These are phyloP conservation scores for Monosporascus sp. DNA, from an alignment of 2,329 filamentous ascomycete species.

Conservation along the genomic window DNA sequence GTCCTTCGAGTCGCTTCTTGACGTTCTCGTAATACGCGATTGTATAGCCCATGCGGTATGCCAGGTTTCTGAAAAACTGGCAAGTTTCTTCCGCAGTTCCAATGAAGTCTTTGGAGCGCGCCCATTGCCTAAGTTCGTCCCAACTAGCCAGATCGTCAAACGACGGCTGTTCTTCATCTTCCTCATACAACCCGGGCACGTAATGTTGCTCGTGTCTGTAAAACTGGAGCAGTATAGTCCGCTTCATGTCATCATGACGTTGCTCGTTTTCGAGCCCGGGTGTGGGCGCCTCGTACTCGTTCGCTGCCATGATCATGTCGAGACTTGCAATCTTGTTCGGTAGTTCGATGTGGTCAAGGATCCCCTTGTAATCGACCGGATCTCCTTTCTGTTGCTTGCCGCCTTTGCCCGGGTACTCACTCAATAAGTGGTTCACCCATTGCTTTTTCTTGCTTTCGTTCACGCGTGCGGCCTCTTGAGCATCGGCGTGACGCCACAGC, in stretches of 20 bases:
- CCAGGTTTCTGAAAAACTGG: slow-evolving; percentile 30
- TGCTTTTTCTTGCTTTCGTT: slow-evolving; percentile 1
- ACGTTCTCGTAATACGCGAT: slow-evolving; percentile 19
- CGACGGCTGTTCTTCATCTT: slow-evolving; percentile 13
- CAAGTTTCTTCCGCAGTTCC: slow-evolving; percentile 19
- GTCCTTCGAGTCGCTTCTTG: slow-evolving; percentile 10
- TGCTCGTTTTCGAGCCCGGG: too few relatives aligned
- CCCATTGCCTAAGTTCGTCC: slow-evolving; percentile 12
- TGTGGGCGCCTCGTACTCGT: too few relatives aligned
- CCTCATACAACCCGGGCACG: not conserved
- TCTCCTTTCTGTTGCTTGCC: too few relatives aligned
- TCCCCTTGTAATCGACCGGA: too few relatives aligned
- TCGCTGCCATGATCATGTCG: too few relatives aligned
- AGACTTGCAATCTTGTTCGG: too few relatives aligned
- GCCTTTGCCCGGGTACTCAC: not conserved
- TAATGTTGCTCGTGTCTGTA: not conserved
- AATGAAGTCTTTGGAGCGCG: slow-evolving; percentile 2
- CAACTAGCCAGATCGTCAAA: slow-evolving; percentile 22
- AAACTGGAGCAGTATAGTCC: not conserved
- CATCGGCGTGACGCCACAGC: slow-evolving; percentile 20
- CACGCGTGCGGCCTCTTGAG: not conserved
- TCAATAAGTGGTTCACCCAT: slow-evolving; percentile 2
- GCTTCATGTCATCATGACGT: not conserved
- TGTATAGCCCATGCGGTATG: slow-evolving; percentile 36
- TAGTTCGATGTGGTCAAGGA: too few relatives aligned